Base-by-base conservation (phyloP, 768 basidiomycete genomes). In the Terana coerulea region DNA sequence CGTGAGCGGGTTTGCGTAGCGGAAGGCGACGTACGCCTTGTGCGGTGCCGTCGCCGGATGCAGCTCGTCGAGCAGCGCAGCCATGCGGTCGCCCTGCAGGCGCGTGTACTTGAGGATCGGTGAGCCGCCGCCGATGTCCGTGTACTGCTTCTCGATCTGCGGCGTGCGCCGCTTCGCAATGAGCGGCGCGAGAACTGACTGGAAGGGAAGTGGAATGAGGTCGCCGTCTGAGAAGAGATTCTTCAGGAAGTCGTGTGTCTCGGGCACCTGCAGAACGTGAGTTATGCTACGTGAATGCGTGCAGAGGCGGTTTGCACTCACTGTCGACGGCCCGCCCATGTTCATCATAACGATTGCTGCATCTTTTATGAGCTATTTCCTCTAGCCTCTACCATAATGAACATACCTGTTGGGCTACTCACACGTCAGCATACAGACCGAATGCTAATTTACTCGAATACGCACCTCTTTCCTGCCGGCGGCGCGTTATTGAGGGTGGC, bases 301-400 rank as follows among this genome's bases (percentile, higher is more conserved):
- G 48, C 11, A 34, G 30, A 3, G 15, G 28, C 29, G 28, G 31
- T 30, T 7, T 15, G 7, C n/a, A 72, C 81, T 60, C 63, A 93
- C 92, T 51, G 92, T 95, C 45, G 89, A 81, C 21, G 95, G 97
- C 1, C 97, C 97, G 37, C 97, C 97, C 97, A 99, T 99, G 69
- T 98, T 99, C 73, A 99, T 75, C 88, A 99, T 90, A 35, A 99
- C 93, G 56, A 98, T 79, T 31, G 89, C 95, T 83, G 25, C 30
- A 2, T 5, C 42, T 15, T 21, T 22, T 14, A 14, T 59, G 17
- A 56, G 47, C 30, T 25, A n/a, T 4, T 26, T 15, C 4, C 5
- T 24, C 12, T 14, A 21, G 5, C 37, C 3, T 26, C 5, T 44
- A 19, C 33, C 19, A 7, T 6, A 33, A 34, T 34, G 33, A 26